Evolutionary conservation across 2,329 filamentous ascomycete genomes (phyloP).

Genomic region (Boeremia lycopersici): DNA sequence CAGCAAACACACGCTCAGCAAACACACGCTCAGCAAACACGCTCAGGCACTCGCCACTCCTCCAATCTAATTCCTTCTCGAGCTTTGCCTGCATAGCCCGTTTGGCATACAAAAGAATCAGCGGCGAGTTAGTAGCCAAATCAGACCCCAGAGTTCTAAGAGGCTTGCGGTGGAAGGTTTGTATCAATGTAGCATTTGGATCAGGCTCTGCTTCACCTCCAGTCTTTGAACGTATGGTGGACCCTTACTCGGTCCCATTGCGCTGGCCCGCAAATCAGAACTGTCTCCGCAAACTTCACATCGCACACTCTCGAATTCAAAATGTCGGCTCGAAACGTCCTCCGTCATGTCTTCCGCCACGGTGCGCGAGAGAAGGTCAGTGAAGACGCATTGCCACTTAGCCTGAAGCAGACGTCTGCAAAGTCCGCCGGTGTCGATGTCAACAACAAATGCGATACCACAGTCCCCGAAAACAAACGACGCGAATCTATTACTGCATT

Average conservation of each 20-base stretch:
- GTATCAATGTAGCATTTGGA: no score
- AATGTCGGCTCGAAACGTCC: slow-evolving; percentile 9
- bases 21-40: slow-evolving; percentile 7
- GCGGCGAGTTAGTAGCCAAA: no score
- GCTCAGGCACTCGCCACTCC: slow-evolving; percentile 7
- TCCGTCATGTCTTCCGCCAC: slow-evolving; percentile 27
- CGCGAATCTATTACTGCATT: neutral
- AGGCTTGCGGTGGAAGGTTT: no score
- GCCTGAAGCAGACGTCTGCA: neutral
- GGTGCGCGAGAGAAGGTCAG: neutral
- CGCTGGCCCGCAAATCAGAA: no score
- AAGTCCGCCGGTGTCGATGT: no score
- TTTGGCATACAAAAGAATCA: slow-evolving; percentile 5
- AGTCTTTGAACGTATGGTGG: neutral
- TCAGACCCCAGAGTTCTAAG: no score
- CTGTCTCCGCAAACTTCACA: neutral
- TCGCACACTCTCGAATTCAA: neutral
- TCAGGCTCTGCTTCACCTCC: neutral
- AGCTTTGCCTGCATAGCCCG: slow-evolving; percentile 3
- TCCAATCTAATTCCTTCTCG: slow-evolving; percentile 1
- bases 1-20: slow-evolving; percentile 9
- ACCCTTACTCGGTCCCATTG: no score
- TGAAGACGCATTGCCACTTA: neutral
- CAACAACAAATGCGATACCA: neutral
- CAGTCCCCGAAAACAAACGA: neutral